Percentiles rank a stretch among this genome's conserved stretches.
phyloP scores from a whole-genome alignment of 345 rosid genomes.

The Microcos paniculata region DNA sequence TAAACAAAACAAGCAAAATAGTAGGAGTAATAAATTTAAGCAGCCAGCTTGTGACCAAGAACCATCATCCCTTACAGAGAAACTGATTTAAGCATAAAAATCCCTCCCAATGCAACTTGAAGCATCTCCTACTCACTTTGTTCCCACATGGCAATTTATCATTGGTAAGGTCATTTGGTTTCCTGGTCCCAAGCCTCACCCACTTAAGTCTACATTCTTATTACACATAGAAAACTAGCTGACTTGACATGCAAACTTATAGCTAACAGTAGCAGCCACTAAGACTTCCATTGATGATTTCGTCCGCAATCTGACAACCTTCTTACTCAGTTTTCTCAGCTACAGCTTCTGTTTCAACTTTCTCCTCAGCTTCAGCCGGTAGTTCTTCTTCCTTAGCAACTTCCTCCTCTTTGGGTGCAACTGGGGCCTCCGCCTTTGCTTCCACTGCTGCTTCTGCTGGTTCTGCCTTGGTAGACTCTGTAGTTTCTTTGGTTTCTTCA shows the following conservation, averaged over 20 bases:
- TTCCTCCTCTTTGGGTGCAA: slow-evolving; percentile 28
- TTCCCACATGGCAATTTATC: background rate
- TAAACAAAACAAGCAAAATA: slow-evolving; percentile 4
- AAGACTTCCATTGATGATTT: background rate
- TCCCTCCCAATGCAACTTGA: background rate
- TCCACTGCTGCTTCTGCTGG: slow-evolving; percentile 1
- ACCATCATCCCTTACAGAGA: background rate
- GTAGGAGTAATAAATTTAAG: background rate
- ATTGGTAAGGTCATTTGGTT: slow-evolving; percentile 2
- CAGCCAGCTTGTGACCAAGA: background rate
- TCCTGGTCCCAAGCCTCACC: background rate
- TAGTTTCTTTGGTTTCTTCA: slow-evolving; percentile 24
- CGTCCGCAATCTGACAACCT: background rate
- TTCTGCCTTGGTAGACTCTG: background rate
- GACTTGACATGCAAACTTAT: slow-evolving; percentile 24
- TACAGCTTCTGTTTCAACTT: slow-evolving; percentile 1
- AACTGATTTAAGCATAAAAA: background rate
- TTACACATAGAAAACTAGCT: background rate
- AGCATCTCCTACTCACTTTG: background rate
- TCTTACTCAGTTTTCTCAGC: slow-evolving; percentile 31
- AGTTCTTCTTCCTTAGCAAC: slow-evolving; percentile 28
- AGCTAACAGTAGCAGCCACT: background rate
- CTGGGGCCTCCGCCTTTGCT: slow-evolving; percentile 16
- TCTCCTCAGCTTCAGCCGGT: slow-evolving; percentile 17
- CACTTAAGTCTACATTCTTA: background rate